Base-by-base conservation (phyloP, 371 early-diverging fungal species). In the Rhizomucor miehei region DNA sequence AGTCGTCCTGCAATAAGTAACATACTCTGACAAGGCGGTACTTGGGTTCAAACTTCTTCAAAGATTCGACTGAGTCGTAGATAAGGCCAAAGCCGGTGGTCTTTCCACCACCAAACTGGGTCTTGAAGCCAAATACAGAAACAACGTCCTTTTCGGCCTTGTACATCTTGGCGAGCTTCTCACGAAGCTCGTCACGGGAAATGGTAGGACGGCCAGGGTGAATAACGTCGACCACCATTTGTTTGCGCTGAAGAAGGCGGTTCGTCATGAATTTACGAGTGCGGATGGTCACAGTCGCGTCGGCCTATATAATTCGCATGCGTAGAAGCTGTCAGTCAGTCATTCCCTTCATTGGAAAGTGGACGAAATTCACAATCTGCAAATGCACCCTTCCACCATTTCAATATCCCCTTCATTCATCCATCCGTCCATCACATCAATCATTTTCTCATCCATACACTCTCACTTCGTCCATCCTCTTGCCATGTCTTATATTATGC, bases 41-140 rank as follows among this genome's bases (percentile, higher is more conserved):
- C 86, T 94, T 97, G 79, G 99, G 99, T 83, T 98, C 99, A 73
- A 98, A 93, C 89, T 95, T 95, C 91, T 95, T 95, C 72, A 91
- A 89, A 52, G 94, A 79, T 59, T 97, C 97, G 67, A 95, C 71
- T 61, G 85, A 82, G 81, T 98, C 98, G 89, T 98, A 98, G 86
- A 98, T 89, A 68, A 98, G 82, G 56, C 91, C 98, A 70, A 98
- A 98, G 60, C 99, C 98, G 68, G 96, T 95, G 57, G 94, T 89
- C 84, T 92, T 91, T 80, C 97, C 97, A 64, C 99, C 99, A 90
- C 99, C 99, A 78, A 95, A 98, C 62, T 77, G 83, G 66, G 96
- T 96, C 70, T 90, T 88, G 88, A 97, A 89, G 56, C 98, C 98
- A 75, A 97, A 98, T 63, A 87, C 89, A 76, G 94, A 90, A 69